Base-by-base conservation (phyloP, 306 rosid genomes). In the Begonia peltatifolia region DNA sequence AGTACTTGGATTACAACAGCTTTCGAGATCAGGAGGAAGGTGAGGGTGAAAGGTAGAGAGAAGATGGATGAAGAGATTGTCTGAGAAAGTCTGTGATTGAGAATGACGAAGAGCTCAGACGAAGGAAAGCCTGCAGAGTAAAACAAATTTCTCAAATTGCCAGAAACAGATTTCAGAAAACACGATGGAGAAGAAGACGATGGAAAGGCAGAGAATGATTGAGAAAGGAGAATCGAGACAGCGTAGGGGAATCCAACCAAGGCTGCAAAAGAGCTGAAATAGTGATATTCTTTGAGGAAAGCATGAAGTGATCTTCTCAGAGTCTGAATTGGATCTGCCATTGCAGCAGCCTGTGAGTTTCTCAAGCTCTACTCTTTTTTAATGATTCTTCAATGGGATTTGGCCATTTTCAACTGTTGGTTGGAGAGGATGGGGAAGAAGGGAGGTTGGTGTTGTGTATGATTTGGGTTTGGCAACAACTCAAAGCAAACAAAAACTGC, bases 201-300 rank as follows among this genome's bases (percentile, higher is more conserved):
- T 9, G 71, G 55, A 36, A 76, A 77, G 50, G 86, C 60, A 30
- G 58, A 52, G 9, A 68, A 22, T 6, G 85, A 68, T 61, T 80
- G 95, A 1, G 95, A 76, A 58, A 90, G 57, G 12, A 90, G 94
- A 41, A 90, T 41, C 38, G 87, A 78, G 47, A 63, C 84, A 0
- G 97, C 79, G 81, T 80, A 90, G 15, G 97, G 97, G 18, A 90
- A 62, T 14, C 73, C 90, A 15, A 90, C 59, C 50, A 78, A 66
- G 52, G 83, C 87, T 15, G 77, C 73, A 6, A 57, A 53, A 14
- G 95, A 78, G 41, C 94, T 80, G 68, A 90, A 85, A 61, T 58
- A 71, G 30, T 85, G 81, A 69, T 80, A 90, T 68, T 83, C 79
- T 58, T 71, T 90, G 18, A 90, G 95, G 46, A 85, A 90, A 43